Base-by-base conservation (phyloP, 106 monocot species). In the Gastrodia elata region DNA sequence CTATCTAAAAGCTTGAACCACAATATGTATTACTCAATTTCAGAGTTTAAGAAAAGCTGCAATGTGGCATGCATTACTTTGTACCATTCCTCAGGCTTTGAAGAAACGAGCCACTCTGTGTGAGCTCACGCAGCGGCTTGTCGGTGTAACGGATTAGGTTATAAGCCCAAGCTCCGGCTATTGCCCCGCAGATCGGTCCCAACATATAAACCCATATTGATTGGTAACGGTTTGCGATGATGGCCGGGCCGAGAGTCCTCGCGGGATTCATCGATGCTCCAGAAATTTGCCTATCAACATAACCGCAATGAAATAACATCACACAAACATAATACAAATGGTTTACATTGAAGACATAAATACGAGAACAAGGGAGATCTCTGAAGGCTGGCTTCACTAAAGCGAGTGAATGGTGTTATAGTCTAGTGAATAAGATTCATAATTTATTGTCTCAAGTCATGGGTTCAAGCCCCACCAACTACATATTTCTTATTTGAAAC, bases 261-360 rank as follows among this genome's bases (percentile, higher is more conserved):
- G 93, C 89, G 16, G 93, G 93, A 67, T 94, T 94, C 93, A 94
- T 94, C 35, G 93, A 94, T 38, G 90, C 93, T 4, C 93, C 93
- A 0, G 93, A 85, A 77, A 94, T 86, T 1, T 85, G 87, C 78
- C 93, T 94, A 78, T 55, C 61, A 61, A 28, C 61, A 61, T 28
- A 61, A 61, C 32, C 32, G 26, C 11, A 28, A 52, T 24, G 24
- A 52, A 22, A 22, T 52, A 22, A 22, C n/a, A n/a, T n/a, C n/a
- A n/a, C n/a, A n/a, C n/a, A n/a, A n/a, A n/a, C n/a, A n/a, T n/a
- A n/a, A n/a, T n/a, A n/a, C n/a, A n/a, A n/a, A n/a, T n/a, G n/a
- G n/a, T n/a, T n/a, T n/a, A n/a, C n/a, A n/a, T n/a, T n/a, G n/a
- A n/a, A n/a, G n/a, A n/a, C n/a, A n/a, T n/a, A n/a, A n/a, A n/a